These are phyloP conservation scores for Oemleria cerasiformis DNA, from an alignment of 306 rosid genomes.

Conservation along the genomic window DNA sequence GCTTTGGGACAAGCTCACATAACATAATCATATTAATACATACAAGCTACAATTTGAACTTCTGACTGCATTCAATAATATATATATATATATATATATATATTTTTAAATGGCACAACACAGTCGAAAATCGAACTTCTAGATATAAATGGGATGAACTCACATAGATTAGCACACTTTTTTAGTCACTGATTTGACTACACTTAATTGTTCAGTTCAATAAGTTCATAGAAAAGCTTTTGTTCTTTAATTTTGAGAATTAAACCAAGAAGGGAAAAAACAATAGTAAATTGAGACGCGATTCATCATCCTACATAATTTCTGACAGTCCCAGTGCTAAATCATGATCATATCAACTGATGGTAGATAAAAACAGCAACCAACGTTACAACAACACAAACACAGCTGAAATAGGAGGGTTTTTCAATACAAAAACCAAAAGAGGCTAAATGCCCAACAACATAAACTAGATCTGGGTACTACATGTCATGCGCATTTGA, in stretches of 20 bases:
- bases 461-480: conserved; percentile 10
- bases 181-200: background rate
- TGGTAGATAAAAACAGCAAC: background rate
- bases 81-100: too few relatives aligned
- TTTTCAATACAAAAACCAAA: background rate
- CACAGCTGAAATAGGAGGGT: background rate
- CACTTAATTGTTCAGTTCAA: background rate
- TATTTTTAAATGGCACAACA: background rate
- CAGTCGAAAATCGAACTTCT: background rate
- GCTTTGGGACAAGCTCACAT: too few relatives aligned
- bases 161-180: background rate
- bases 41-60: too few relatives aligned
- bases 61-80: too few relatives aligned
- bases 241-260: too few relatives aligned
- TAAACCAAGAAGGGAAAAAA: too few relatives aligned
- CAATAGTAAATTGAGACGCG: too few relatives aligned
- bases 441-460: background rate
- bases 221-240: background rate
- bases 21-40: too few relatives aligned
- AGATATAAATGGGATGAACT: background rate
- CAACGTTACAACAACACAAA: background rate
- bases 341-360: too few relatives aligned
- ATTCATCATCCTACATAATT: too few relatives aligned
- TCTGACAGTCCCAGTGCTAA: too few relatives aligned
- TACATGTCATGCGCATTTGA: background rate